Conservation (phyloP, 2,329 filamentous ascomycete genomes). For the Pyricularia grisea region DNA sequence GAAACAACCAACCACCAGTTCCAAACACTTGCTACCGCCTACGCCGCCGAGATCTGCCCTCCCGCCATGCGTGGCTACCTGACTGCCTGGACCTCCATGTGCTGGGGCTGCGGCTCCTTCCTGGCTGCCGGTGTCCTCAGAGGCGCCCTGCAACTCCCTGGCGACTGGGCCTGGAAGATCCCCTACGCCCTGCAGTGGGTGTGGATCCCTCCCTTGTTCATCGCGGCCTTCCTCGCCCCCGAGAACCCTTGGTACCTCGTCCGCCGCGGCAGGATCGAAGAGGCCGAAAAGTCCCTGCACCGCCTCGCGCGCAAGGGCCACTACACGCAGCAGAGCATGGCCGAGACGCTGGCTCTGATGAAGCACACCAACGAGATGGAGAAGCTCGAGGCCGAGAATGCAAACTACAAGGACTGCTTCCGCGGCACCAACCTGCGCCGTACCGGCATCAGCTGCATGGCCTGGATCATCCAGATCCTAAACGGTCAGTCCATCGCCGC, state of each 20-base stretch:
- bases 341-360: constrained; percentile 44
- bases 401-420: constrained; percentile 41
- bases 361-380: constrained; percentile 49
- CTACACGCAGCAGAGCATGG: constrained; percentile 33
- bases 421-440: constrained; percentile 37
- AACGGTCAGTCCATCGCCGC: constrained; percentile 51
- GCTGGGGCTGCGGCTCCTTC: constrained; percentile 53
- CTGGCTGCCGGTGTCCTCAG: constrained; percentile 39
- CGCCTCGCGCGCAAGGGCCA: constrained; percentile 29
- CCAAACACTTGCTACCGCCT: constrained; percentile 48
- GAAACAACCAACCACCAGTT: constrained; percentile 20
- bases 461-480: constrained; percentile 56
- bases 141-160: constrained; percentile 26
- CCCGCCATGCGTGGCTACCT: constrained; percentile 46
- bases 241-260: constrained; percentile 43
- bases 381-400: constrained; percentile 35
- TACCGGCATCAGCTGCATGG: constrained; percentile 48
- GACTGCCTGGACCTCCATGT: constrained; percentile 51
- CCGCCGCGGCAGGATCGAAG: constrained; percentile 27
- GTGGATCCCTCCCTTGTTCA: constrained; percentile 34
- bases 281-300: constrained; percentile 29
- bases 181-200: constrained; percentile 41
- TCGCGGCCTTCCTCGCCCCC: constrained; percentile 34
- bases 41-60: constrained; percentile 52
- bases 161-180: constrained; percentile 40